Percentiles rank a stretch among this genome's conserved stretches.
phyloP scores from a whole-genome alignment of 768 basidiomycete genomes.

The Kockovaella imperatae region DNA sequence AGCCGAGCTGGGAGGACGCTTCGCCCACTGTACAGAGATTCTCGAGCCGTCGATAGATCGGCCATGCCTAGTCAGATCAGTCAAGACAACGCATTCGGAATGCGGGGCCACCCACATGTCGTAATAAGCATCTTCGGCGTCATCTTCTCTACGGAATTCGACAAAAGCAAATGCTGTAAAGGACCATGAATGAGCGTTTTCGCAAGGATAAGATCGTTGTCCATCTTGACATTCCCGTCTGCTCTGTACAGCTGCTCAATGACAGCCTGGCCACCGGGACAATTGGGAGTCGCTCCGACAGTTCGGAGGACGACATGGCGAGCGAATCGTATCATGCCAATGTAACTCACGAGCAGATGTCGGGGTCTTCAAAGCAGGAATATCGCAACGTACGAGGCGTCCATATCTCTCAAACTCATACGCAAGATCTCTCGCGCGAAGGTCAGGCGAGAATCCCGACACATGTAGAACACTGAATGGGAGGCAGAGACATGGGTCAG shows the following conservation, averaged over 20 bases:
- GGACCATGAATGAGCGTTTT: background rate
- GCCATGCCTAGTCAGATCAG: slow-evolving; percentile 56
- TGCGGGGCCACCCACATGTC: slow-evolving; percentile 58
- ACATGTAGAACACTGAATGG: slow-evolving; percentile 38
- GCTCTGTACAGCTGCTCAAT: background rate
- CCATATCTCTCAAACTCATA: slow-evolving; percentile 43
- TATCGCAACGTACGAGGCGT: slow-evolving; percentile 36
- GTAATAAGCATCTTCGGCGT: slow-evolving; percentile 75
- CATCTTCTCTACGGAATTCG: slow-evolving; percentile 68
- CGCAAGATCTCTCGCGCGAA: slow-evolving; percentile 37
- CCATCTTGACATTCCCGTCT: no score
- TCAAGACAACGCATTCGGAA: background rate
- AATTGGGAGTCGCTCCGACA: background rate
- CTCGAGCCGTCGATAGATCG: slow-evolving; percentile 65
- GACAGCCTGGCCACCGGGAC: background rate
- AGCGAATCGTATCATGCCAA: background rate
- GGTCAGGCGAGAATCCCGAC: slow-evolving; percentile 31
- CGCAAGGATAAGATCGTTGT: background rate
- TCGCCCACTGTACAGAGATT: slow-evolving; percentile 61
- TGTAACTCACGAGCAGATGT: slow-evolving; percentile 31
- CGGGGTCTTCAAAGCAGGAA: slow-evolving; percentile 33
- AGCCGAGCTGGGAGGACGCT: slow-evolving; percentile 73
- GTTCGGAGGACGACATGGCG: background rate
- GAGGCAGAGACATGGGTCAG: background rate
- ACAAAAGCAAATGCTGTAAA: slow-evolving; percentile 70